Conservation (phyloP, 2,329 filamentous ascomycete genomes). For the Myriosclerotinia scirpicola region DNA sequence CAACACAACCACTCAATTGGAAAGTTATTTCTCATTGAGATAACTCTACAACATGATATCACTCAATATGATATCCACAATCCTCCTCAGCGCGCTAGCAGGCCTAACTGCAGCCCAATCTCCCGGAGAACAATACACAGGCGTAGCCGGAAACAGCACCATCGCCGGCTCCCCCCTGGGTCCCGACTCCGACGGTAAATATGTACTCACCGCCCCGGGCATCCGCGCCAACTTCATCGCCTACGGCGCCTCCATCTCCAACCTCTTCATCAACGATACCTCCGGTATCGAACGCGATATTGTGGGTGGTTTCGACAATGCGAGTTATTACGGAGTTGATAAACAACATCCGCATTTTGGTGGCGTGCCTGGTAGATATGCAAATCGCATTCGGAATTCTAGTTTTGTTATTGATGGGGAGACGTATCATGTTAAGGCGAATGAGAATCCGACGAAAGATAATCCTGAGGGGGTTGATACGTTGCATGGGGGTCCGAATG, state of each 20-base stretch:
- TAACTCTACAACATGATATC: slow-evolving; percentile 1
- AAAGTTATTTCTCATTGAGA: neutral
- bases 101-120: slow-evolving; percentile 29
- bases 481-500: slow-evolving; percentile 67
- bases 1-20: neutral
- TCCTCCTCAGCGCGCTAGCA: slow-evolving; percentile 2
- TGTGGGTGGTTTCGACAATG: slow-evolving; percentile 74
- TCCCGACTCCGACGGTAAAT: slow-evolving; percentile 64
- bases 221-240: slow-evolving; percentile 70
- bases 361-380: slow-evolving; percentile 72
- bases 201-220: slow-evolving; percentile 66
- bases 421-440: slow-evolving; percentile 58
- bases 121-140: slow-evolving; percentile 30
- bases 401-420: slow-evolving; percentile 67
- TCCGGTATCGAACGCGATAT: slow-evolving; percentile 69
- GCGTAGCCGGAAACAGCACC: slow-evolving; percentile 35
- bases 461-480: slow-evolving; percentile 59
- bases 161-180: slow-evolving; percentile 30
- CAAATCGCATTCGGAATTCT: slow-evolving; percentile 78
- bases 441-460: slow-evolving; percentile 58
- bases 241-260: slow-evolving; percentile 72
- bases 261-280: slow-evolving; percentile 69
- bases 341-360: slow-evolving; percentile 69
- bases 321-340: slow-evolving; percentile 66
- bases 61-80: slow-evolving; percentile 9